Base-by-base conservation (phyloP, 768 basidiomycete genomes). In the Lactarius akahatsu region DNA sequence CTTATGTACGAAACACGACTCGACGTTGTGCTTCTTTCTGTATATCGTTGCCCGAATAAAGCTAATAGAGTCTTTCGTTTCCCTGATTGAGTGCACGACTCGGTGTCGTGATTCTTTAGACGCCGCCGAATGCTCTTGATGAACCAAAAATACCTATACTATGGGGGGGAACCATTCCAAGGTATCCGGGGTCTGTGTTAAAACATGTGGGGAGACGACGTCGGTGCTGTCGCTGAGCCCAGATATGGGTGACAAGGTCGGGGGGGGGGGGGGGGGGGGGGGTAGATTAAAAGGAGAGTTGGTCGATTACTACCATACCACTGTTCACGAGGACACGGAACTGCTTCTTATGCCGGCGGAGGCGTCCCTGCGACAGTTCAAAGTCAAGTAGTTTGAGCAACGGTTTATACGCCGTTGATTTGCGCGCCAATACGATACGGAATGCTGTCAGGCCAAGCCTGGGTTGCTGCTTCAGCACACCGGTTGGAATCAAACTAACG, bases 391-490 rank as follows among this genome's bases (percentile, higher is more conserved):
- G 74, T 65, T 75, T 80, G 64, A 91, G 73, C 3, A 91, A 41
- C 3, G 76, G 62, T 10, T 69, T 62, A 72, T 89, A 89, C 15
- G 75, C 75, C 34, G 82, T 77, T 8, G 83, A 80, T 67, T 83
- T 88, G 57, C 76, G 79, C 16, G 79, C 80, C 4, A 95, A 74
- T 59, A 93, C 81, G 11, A 82, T 77, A 72, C 85, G 81, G 75
- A 96, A 95, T 3, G 94, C 94, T 67, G 89, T 87, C 56, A 81
- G 82, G 50, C 92, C 91, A 28, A 96, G 82, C 92, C 94, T 96
- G 60, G 30, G 55, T 50, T 38, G 32, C 43, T 26, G 50, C 11
- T 59, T 64, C n/a, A 59, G 38, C 38, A 26, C 11, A 61, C 34
- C 23, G 28, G 59, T 50, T 34, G 38, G 23, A 47, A 64, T 23